Percentiles rank a stretch among this genome's conserved stretches.
phyloP scores from a whole-genome alignment of 1,284 basidiomycete species.

The Heterobasidion annosum region DNA sequence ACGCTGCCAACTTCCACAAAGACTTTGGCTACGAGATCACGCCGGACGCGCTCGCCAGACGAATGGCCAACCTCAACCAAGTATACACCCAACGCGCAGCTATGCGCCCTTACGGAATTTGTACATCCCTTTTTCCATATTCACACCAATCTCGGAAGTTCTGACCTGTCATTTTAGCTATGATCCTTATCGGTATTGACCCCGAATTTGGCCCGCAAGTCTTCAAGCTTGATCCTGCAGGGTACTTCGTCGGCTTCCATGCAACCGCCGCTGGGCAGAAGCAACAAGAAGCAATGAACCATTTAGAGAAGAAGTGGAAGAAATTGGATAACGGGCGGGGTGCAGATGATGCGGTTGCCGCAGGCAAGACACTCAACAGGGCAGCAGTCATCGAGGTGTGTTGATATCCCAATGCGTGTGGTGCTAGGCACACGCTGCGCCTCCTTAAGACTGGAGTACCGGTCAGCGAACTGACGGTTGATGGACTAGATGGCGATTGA shows the following conservation, averaged over 20 bases:
- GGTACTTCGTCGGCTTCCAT: slow-evolving; percentile 98
- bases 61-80: slow-evolving; percentile 98
- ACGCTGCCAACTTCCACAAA: slow-evolving; percentile 94
- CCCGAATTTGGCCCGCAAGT: slow-evolving; percentile 86
- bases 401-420: not conserved
- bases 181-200: slow-evolving; percentile 95
- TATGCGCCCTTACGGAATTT: slow-evolving; percentile 95
- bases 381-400: slow-evolving; percentile 78
- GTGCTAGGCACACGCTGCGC: not conserved
- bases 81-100: slow-evolving; percentile 97
- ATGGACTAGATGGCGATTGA: slow-evolving; percentile 81
- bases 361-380: slow-evolving; percentile 56
- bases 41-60: slow-evolving; percentile 87
- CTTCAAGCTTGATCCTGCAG: slow-evolving; percentile 98
- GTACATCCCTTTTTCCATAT: slow-evolving; percentile 35
- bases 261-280: slow-evolving; percentile 96
- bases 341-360: slow-evolving; percentile 63
- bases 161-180: slow-evolving; percentile 44
- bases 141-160: not conserved
- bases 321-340: slow-evolving; percentile 73
- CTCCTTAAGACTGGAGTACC: not conserved
- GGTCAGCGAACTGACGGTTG: not conserved
- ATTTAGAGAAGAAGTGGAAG: slow-evolving; percentile 99
- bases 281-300: slow-evolving; percentile 98
- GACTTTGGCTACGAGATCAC: slow-evolving; percentile 99